phyloP scores from a whole-genome alignment of 805 yeast species.

The Metschnikowia gruessii region DNA sequence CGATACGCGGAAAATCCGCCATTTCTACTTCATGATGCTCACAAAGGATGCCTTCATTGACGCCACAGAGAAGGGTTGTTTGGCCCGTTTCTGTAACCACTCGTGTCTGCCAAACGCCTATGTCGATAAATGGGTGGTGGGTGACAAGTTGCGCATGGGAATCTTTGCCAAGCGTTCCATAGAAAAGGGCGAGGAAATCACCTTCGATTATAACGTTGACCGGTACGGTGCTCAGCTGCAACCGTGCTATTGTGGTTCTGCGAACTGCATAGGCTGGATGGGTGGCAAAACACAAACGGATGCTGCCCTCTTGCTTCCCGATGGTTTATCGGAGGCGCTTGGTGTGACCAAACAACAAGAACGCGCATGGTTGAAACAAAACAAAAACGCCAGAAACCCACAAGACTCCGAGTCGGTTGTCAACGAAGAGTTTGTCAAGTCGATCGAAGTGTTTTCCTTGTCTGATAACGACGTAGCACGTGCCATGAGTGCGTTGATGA shows the following conservation, averaged over 20 bases:
- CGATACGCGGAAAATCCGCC: conserved; percentile 65
- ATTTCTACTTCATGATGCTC: conserved; percentile 94
- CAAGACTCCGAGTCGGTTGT: conserved; percentile 56
- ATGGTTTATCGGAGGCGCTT: conserved; percentile 77
- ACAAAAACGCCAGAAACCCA: conserved; percentile 47
- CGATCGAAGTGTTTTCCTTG: conserved; percentile 53
- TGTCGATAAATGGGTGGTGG: conserved; percentile 97
- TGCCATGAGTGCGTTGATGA: conserved; percentile 78
- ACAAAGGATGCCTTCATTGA: conserved; percentile 91
- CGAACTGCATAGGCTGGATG: conserved; percentile 86
- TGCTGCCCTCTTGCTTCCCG: conserved; percentile 80
- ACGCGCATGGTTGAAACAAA: conserved; percentile 62
- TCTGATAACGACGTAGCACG: conserved; percentile 62
- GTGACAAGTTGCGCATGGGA: conserved; percentile 88
- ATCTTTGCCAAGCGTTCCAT: conserved; percentile 82
- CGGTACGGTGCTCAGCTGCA: conserved; percentile 94
- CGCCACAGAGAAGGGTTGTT: conserved; percentile 84
- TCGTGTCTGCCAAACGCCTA: conserved; percentile 93
- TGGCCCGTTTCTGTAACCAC: conserved; percentile 92
- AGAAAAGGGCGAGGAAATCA: conserved; percentile 78
- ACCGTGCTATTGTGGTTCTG: conserved; percentile 90
- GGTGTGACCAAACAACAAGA: conserved; percentile 71
- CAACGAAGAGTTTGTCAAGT: conserved; percentile 61
- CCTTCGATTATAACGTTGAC: conserved; percentile 92
- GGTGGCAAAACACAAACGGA: conserved; percentile 98